Evolutionary conservation across 2,329 filamentous ascomycete genomes (phyloP), one percentile per base, ranked within the genome.

Genomic region (Stachybotrys chartarum): DNA sequence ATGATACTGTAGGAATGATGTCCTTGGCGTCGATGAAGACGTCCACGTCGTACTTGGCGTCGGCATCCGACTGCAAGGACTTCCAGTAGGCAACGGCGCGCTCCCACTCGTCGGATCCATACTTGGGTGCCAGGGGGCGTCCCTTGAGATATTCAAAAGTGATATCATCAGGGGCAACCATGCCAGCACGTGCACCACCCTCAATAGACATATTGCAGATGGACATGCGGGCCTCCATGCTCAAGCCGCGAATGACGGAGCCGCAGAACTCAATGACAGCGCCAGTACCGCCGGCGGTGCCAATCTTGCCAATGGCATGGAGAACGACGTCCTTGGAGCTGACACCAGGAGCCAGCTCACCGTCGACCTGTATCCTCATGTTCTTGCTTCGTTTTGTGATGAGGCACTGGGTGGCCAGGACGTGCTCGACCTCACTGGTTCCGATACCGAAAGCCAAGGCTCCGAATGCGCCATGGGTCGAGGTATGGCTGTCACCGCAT

Each of bases 171-270:
- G 94, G 94, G 10, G 94, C 94, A 57, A 99, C 87, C 91, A 99
- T 96, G 62, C 94, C 94, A 58, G 93, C 93, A 75, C 94, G 84
- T 51, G 94, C 94, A 73, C 94, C 94, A 63, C 82, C 94, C 78
- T 99, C 94, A 64, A 97, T 97, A 14, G 92, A 91, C 94, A 97
- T 97, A 78, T 99, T 99, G 79, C 94, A 97, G 71, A 99, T 96
- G 60, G 92, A 97, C 94, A 99, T 97, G 63, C 94, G 86, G 48
- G 93, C 94, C 75, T 97, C 94, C 84, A 99, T 96, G 73, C 90
- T 96, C 64, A 97, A 79, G 58, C 75, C 77, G 63, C 91, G 86
- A 69, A 99, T 97, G 58, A 94, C 90, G 53, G 92, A 96, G 57
- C 94, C 94, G 69, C 91, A 96, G 78, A 93, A 99, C 77, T 99